Conservation (phyloP, 2,329 filamentous ascomycete genomes). For the Colletotrichum cordylinicola region DNA sequence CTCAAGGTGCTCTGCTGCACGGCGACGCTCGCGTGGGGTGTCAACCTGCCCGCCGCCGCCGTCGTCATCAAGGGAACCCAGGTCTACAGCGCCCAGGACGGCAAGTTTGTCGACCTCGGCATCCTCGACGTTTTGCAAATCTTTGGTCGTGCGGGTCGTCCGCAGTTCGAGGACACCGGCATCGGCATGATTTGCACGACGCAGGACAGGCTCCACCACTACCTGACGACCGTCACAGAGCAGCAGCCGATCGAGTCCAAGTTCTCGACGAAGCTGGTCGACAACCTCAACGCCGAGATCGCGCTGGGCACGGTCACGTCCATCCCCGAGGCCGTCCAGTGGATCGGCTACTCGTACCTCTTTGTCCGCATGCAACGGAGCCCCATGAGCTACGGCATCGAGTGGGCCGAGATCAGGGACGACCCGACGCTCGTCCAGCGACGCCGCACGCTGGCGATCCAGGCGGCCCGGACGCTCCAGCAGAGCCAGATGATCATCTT, state of each 20-base stretch:
- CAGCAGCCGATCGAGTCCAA: conserved; percentile 98
- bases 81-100: conserved; percentile 93
- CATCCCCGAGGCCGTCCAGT: conserved; percentile 90
- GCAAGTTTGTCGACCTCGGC: conserved; percentile 94
- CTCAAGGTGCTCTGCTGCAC: conserved; percentile 98
- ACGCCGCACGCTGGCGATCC: conserved; percentile 83
- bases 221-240: conserved; percentile 90
- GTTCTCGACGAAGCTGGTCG: conserved; percentile 91
- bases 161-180: conserved; percentile 96
- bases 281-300: conserved; percentile 96
- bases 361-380: conserved; percentile 97
- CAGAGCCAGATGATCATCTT: conserved; percentile 99
- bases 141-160: conserved; percentile 96
- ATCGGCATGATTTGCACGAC: conserved; percentile 99
- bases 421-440: conserved; percentile 88
- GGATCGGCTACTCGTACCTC: conserved; percentile 97
- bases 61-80: conserved; percentile 99
- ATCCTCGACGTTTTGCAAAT: conserved; percentile 98
- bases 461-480: conserved; percentile 86
- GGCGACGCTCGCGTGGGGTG: conserved; percentile 96
- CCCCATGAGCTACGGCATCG: conserved; percentile 91
- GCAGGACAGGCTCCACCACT: conserved; percentile 90
- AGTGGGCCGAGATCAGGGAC: conserved; percentile 88
- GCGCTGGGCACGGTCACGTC: conserved; percentile 94
- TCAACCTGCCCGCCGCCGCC: conserved; percentile 95